phyloP scores from a whole-genome alignment of 768 basidiomycete genomes.

The Paxillus rubicundulus region DNA sequence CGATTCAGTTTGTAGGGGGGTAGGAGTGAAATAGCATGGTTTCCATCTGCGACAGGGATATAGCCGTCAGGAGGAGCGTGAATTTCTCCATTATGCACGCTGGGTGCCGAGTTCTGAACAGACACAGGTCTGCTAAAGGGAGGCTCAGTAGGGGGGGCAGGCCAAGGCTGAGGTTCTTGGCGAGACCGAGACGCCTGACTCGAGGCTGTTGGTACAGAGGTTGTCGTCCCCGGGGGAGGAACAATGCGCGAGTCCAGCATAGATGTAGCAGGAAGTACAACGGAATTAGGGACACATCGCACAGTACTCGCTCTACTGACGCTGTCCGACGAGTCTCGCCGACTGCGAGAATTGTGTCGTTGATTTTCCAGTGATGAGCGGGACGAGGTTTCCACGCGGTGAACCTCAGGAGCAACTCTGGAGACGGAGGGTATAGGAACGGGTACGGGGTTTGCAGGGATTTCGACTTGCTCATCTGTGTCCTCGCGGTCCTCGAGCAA shows the following conservation, averaged over 20 bases:
- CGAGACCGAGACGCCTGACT: conserved; percentile 20
- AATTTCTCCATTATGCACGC: conserved; percentile 17
- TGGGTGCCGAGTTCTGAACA: conserved; percentile 18
- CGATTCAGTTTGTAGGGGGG: conserved; percentile 48
- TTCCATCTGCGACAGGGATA: conserved; percentile 43
- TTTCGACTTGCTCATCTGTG: conserved; percentile 22
- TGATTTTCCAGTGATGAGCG: conserved; percentile 19
- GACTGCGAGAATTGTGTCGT: conserved; percentile 17
- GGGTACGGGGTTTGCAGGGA: conserved; percentile 12
- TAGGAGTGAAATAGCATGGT: conserved; percentile 43
- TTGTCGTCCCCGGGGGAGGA: conserved; percentile 1
- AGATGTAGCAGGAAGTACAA: conserved; percentile 5
- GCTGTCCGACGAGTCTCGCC: conserved; percentile 15
- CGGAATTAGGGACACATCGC: conserved; percentile 14
- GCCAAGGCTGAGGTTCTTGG: conserved; percentile 18
- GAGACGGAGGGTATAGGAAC: conserved; percentile 12
- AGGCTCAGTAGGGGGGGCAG: conserved; percentile 8
- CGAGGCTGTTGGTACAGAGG: conserved; percentile 7
- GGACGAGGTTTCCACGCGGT: conserved; percentile 19
- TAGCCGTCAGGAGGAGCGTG: conserved; percentile 46
- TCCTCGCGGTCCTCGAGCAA: conserved; percentile 22
- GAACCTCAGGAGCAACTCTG: conserved; percentile 24
- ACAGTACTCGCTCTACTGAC: conserved; percentile 8
- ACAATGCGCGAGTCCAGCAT: conserved; percentile 16
- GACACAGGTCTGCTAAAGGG: conserved; percentile 16